phyloP scores from a whole-genome alignment of 805 yeast species.

The Yarrowia yakushimensis region DNA sequence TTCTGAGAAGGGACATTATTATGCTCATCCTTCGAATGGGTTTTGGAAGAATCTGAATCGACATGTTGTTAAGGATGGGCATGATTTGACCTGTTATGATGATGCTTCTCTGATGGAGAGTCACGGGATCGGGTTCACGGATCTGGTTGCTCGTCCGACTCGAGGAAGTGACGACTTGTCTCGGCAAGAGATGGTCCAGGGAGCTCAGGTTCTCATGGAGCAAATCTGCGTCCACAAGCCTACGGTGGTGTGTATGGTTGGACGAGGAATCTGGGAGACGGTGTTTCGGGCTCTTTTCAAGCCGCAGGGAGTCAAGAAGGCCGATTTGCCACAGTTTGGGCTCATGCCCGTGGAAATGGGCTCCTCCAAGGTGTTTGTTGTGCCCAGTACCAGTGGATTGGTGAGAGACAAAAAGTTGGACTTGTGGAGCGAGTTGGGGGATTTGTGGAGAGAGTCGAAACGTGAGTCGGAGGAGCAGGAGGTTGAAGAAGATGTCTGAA shows the following conservation, averaged over 20 bases:
- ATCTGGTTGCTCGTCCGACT: constrained; percentile 63
- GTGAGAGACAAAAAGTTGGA: constrained; percentile 38
- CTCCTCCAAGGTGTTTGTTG: constrained; percentile 47
- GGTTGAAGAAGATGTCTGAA: background rate
- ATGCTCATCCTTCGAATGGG: constrained; percentile 64
- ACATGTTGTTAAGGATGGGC: constrained; percentile 46
- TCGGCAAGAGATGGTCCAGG: constrained; percentile 49
- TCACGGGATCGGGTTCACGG: constrained; percentile 64
- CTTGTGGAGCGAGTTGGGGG: constrained; percentile 1
- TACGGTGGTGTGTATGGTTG: constrained; percentile 53
- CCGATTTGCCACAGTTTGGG: constrained; percentile 53
- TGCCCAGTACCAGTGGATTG: constrained; percentile 72
- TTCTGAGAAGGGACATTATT: constrained; percentile 59
- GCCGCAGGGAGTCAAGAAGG: constrained; percentile 37
- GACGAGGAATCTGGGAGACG: constrained; percentile 72
- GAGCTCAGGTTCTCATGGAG: constrained; percentile 50
- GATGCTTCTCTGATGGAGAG: constrained; percentile 42
- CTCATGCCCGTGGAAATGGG: constrained; percentile 37
- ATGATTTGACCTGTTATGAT: constrained; percentile 41
- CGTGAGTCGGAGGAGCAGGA: background rate
- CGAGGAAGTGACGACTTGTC: constrained; percentile 54
- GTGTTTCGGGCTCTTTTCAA: constrained; percentile 40
- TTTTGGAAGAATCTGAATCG: constrained; percentile 62
- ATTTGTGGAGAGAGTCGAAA: background rate
- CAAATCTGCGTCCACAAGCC: constrained; percentile 46